phyloP scores from a whole-genome alignment of 2,329 filamentous ascomycete genomes.

The Colletotrichum trifolii region DNA sequence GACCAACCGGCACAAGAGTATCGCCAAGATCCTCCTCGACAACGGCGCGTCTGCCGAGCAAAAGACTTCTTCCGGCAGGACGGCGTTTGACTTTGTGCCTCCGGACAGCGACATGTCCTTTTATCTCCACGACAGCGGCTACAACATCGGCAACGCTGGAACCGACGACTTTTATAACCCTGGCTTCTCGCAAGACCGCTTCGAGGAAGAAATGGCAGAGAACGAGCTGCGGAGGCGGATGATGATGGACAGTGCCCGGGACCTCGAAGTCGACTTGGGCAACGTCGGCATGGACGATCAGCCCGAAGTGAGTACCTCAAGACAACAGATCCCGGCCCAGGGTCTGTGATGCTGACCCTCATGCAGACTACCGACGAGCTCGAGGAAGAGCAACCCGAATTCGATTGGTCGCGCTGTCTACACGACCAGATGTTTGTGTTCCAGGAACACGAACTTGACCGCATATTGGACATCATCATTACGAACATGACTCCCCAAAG shows the following conservation, averaged over 20 bases:
- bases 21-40: conserved; percentile 91
- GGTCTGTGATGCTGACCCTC: conserved; percentile 40
- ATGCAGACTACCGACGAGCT: conserved; percentile 71
- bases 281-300: conserved; percentile 97
- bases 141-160: conserved; percentile 84
- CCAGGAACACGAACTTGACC: conserved; percentile 90
- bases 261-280: conserved; percentile 94
- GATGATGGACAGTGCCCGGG: conserved; percentile 99
- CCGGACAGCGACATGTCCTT: conserved; percentile 97
- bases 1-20: conserved; percentile 97
- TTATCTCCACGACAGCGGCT: conserved; percentile 94
- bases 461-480: conserved; percentile 94
- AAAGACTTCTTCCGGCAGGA: conserved; percentile 92
- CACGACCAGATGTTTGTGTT: conserved; percentile 99
- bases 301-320: conserved; percentile 74
- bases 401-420: conserved; percentile 93
- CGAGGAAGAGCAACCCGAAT: conserved; percentile 91
- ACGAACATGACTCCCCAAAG: conserved; percentile 98
- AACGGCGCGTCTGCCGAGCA: conserved; percentile 95
- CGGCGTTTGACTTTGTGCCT: conserved; percentile 94
- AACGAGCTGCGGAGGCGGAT: conserved; percentile 94
- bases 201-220: conserved; percentile 97
- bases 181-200: conserved; percentile 90
- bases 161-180: conserved; percentile 93
- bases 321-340: conserved; percentile 18